phyloP scores from a whole-genome alignment of 2,329 filamentous ascomycete species.

The Aspergillus arachidicola region DNA sequence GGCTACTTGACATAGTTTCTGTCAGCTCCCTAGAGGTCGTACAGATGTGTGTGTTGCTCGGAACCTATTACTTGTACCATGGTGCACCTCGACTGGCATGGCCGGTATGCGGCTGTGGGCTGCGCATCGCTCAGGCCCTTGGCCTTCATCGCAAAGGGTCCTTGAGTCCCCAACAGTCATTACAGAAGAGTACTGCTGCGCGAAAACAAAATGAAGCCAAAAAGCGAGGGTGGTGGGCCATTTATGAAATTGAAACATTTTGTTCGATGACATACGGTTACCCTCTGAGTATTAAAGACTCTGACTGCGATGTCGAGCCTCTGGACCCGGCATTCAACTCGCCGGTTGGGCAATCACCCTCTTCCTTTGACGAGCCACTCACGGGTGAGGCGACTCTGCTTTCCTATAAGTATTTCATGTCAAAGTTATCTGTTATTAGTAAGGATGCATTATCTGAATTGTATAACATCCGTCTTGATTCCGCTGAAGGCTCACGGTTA shows the following conservation, averaged over 20 bases:
- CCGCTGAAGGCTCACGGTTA: background rate
- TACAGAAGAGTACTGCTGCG: background rate
- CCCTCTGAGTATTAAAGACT: constrained; percentile 35
- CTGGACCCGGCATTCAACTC: constrained; percentile 29
- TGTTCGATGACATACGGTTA: constrained; percentile 47
- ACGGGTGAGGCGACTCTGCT: constrained; percentile 18
- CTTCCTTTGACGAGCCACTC: constrained; percentile 9
- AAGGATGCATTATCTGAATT: constrained; percentile 22
- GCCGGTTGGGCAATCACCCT: constrained; percentile 9
- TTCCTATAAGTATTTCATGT: constrained; percentile 30
- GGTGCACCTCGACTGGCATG: constrained; percentile 41
- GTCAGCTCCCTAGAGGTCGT: constrained; percentile 32
- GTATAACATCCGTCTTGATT: constrained; percentile 17
- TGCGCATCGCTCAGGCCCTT: constrained; percentile 41
- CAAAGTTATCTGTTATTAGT: constrained; percentile 23
- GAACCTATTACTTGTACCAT: constrained; percentile 43
- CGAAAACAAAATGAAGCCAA: constrained; percentile 25
- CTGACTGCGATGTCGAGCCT: constrained; percentile 35
- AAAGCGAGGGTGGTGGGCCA: constrained; percentile 47
- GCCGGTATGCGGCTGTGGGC: constrained; percentile 41
- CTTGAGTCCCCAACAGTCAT: background rate
- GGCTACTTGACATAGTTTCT: constrained; percentile 28
- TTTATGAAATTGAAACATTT: constrained; percentile 46
- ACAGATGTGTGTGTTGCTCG: constrained; percentile 40
- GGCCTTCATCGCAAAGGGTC: constrained; percentile 31